Evolutionary conservation across 805 yeast species (phyloP).

Genomic region (Clavispora fructus): DNA sequence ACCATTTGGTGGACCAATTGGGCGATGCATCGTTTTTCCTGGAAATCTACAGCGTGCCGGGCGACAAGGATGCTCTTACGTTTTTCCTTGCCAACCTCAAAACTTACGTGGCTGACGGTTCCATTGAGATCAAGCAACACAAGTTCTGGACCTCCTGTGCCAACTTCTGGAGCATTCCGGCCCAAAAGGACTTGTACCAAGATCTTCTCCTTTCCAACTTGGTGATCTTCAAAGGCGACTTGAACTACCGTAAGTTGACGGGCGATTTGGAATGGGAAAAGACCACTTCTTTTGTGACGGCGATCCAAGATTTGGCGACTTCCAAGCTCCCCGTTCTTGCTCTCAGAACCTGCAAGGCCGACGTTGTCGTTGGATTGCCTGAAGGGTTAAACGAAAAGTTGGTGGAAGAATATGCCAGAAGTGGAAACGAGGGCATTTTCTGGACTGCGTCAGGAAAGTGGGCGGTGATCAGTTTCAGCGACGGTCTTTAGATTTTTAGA

Average conservation of each 20-base stretch:
- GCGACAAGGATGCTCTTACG: constrained; percentile 18
- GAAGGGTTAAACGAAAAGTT: constrained; percentile 70
- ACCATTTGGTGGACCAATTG: constrained; percentile 52
- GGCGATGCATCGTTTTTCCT: constrained; percentile 47
- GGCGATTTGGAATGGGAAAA: constrained; percentile 88
- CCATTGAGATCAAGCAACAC: constrained; percentile 38
- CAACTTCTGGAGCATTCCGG: constrained; percentile 71
- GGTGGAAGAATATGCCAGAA: constrained; percentile 50
- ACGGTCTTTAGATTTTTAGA: constrained; percentile 1
- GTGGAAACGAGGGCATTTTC: constrained; percentile 62
- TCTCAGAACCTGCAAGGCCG: constrained; percentile 93
- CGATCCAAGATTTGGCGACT: constrained; percentile 63
- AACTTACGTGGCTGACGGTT: constrained; percentile 15
- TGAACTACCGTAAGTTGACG: constrained; percentile 90
- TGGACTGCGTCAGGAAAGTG: constrained; percentile 92
- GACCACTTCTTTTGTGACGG: constrained; percentile 65
- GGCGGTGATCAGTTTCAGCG: constrained; percentile 61
- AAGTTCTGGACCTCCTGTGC: constrained; percentile 83
- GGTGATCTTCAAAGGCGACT: constrained; percentile 88
- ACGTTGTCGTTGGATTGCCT: constrained; percentile 81
- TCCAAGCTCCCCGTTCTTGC: constrained; percentile 61
- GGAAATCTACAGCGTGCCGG: constrained; percentile 20
- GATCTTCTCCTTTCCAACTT: constrained; percentile 61
- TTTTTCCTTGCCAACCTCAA: constrained; percentile 18
- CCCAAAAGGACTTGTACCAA: constrained; percentile 57